Percentiles rank a stretch among this genome's conserved stretches.
Conservation (phyloP, 345 rosid genomes). For the Salix exigua region DNA sequence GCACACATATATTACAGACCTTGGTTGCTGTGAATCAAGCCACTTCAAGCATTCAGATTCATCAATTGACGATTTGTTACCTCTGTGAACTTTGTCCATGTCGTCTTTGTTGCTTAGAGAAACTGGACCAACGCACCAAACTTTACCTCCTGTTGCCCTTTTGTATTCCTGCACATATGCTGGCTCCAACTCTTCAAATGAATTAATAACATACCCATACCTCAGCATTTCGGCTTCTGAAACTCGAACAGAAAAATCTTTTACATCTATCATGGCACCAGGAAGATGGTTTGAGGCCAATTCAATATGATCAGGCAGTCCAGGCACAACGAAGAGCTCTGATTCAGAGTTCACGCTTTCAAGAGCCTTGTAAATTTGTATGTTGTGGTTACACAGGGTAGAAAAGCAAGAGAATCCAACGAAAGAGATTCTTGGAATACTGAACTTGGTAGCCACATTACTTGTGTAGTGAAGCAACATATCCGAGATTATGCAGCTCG, state of each 20-base stretch:
- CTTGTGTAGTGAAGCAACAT: constrained; percentile 22
- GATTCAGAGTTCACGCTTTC: not conserved
- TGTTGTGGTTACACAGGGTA: not conserved
- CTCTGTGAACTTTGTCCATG: constrained; percentile 10
- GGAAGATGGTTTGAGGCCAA: not conserved
- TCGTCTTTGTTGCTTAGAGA: constrained; percentile 7
- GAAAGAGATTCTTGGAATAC: constrained; percentile 28
- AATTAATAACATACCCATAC: constrained; percentile 7
- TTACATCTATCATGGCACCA: not conserved
- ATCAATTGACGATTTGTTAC: not conserved
- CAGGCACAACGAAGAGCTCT: constrained; percentile 4
- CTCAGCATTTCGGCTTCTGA: not conserved
- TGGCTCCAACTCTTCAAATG: constrained; percentile 17
- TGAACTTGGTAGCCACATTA: constrained; percentile 13
- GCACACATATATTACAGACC: constrained; percentile 13
- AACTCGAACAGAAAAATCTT: not conserved
- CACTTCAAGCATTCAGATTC: not conserved
- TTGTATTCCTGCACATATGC: not conserved
- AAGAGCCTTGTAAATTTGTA: not conserved
- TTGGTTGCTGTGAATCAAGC: constrained; percentile 1
- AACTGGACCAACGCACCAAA: constrained; percentile 21
- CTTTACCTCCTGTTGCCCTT: not conserved
- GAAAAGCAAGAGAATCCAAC: constrained; percentile 19
- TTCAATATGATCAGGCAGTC: constrained; percentile 11
- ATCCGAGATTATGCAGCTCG: constrained; percentile 39